These are phyloP conservation scores for Globisporangium barbulae DNA, from an alignment of 352 stramenopile species.

Conservation along the genomic window DNA sequence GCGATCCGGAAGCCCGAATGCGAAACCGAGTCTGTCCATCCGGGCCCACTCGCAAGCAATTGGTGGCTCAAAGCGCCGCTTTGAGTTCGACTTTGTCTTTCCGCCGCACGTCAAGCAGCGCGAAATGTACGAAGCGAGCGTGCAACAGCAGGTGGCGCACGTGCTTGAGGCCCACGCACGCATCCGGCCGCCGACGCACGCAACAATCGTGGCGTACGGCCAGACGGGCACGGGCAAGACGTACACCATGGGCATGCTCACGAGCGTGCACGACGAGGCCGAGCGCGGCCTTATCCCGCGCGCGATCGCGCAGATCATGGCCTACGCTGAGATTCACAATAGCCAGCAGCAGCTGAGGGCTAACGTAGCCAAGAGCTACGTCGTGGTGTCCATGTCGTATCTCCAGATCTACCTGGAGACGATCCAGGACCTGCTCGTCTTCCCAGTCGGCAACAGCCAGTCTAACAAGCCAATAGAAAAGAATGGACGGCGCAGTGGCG, in stretches of 20 bases:
- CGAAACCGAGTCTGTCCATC: slow-evolving; percentile 22
- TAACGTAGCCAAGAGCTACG: background rate
- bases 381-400: slow-evolving; percentile 49
- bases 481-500: slow-evolving; percentile 6
- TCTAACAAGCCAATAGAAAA: background rate
- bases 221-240: slow-evolving; percentile 77
- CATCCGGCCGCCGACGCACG: slow-evolving; percentile 23
- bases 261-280: slow-evolving; percentile 24
- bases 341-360: background rate
- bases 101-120: slow-evolving; percentile 43
- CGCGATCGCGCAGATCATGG: slow-evolving; percentile 47
- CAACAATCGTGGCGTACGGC: slow-evolving; percentile 61
- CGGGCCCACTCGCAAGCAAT: slow-evolving; percentile 12
- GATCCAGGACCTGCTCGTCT: slow-evolving; percentile 55
- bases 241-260: slow-evolving; percentile 76
- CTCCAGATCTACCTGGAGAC: slow-evolving; percentile 78
- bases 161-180: slow-evolving; percentile 33
- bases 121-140: slow-evolving; percentile 47
- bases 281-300: slow-evolving; percentile 65
- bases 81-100: slow-evolving; percentile 70
- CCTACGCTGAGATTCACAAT: slow-evolving; percentile 26
- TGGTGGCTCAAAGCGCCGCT: slow-evolving; percentile 29
- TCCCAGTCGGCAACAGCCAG: slow-evolving; percentile 14
- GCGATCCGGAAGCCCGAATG: slow-evolving; percentile 10
- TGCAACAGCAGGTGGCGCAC: slow-evolving; percentile 32